Evolutionary conservation across 352 stramenopile species (phyloP).

Genomic region (Discostella stelligera): DNA sequence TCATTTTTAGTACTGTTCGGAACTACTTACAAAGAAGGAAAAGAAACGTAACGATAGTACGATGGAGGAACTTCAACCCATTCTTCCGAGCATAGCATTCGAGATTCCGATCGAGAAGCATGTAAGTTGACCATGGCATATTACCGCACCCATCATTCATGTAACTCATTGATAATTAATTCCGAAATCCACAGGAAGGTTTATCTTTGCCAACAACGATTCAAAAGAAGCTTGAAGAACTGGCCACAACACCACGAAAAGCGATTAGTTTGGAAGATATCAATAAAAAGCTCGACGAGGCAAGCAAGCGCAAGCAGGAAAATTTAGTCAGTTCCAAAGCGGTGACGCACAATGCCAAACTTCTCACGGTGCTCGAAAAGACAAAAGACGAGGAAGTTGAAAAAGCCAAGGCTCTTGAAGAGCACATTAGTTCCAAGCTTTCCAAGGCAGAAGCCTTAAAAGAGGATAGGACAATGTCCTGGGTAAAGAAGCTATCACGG

Average conservation of each 20-base stretch:
- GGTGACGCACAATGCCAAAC: conserved; percentile 16
- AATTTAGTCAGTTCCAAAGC: conserved; percentile 19
- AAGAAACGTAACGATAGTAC: background rate
- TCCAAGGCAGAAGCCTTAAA: conserved; percentile 14
- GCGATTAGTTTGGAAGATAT: conserved; percentile 20
- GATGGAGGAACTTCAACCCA: background rate
- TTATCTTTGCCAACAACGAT: background rate
- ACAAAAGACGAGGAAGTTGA: background rate
- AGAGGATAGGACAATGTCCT: background rate
- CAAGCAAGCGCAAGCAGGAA: conserved; percentile 22
- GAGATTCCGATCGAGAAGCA: conserved; percentile 38
- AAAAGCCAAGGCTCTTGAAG: conserved; percentile 12
- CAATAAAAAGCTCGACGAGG: conserved; percentile 21
- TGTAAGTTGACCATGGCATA: conserved; percentile 1
- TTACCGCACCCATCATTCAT: background rate
- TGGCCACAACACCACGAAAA: conserved; percentile 21
- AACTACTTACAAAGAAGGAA: background rate
- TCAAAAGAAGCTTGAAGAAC: conserved; percentile 25
- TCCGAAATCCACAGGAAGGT: conserved; percentile 4
- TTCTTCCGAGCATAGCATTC: conserved; percentile 23
- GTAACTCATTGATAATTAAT: background rate
- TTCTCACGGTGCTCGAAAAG: conserved; percentile 17
- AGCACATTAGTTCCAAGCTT: conserved; percentile 23
- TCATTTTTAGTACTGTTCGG: too few species aligned
- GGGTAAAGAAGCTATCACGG: conserved; percentile 26